Base-by-base conservation (phyloP, 306 rosid species). In the Comarum palustre region DNA sequence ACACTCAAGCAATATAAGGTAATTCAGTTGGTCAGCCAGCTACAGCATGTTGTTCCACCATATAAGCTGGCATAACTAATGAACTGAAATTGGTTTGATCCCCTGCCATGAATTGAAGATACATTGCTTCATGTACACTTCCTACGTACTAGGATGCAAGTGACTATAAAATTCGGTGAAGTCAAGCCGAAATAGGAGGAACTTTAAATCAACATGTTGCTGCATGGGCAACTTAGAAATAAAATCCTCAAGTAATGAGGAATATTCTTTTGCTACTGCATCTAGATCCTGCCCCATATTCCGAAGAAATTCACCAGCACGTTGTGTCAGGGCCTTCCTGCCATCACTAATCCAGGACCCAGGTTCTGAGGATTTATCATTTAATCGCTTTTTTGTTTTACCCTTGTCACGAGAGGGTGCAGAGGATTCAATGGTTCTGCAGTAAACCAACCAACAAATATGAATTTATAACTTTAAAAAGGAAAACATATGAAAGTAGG, bases 161-260 rank as follows among this genome's bases (percentile, higher is more conserved):
- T 89, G 89, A 64, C 90, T 81, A 76, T 94, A 91, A 84, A 90
- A 94, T 68, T 94, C 96, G 10, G 88, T 94, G 83, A 89, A 94
- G 83, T 94, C 97, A 71, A 94, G 99, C 71, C 97, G 92, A 85
- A 94, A 94, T 72, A 90, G 82, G 65, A 94, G 99, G 83, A 94
- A 94, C 82, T 94, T 94, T 31, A 94, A 86, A 84, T 94, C 99
- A 70, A 94, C 93, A 82, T 94, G 99, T 69, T 87, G 92, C 87
- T 94, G 99, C 66, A 91, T 80, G 59, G 99, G 99, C 84, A 91
- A 82, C 88, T 91, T 97, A 67, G 96, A 88, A 69, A 94, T 87
- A 87, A 94, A 94, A 66, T 80, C 90, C 84, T 94, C 96, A 66
- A 88, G 96, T 77, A 88, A 79, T 65, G 89, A 88, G 14, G 99